Evolutionary conservation across 495 filamentous ascomycete genomes (phyloP), one percentile per base, ranked within the genome.

Genomic region (Saxophila tyrrhenica): DNA sequence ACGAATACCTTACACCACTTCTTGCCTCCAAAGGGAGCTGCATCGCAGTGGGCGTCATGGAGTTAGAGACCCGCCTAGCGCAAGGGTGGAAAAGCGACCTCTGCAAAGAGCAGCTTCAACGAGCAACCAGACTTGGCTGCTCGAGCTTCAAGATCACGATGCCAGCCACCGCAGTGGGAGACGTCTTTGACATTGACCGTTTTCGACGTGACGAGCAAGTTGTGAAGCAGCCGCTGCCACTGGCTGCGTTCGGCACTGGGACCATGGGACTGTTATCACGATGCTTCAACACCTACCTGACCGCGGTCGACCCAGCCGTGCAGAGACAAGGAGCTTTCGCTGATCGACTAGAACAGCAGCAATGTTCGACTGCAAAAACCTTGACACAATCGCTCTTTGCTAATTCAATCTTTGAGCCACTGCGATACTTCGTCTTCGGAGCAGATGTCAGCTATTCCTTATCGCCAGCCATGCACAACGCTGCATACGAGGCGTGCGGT

Each of bases 381-480:
- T 77, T 79, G 11, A 77, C 84, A 0, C 62, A 68, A 22, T 73
- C 75, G 2, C 67, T 80, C 5, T 78, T 75, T 48, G 72, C 76
- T 23, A 75, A 73, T 41, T 79, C 77, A 35, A 67, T 79, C 25
- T 69, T 77, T n/a, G 77, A 80, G 43, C 84, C 85, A 0, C 73
- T 89, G 32, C 73, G 85, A 43, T 89, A 87, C 62, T 89, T 83
- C 64, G 82, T 87, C 35, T 72, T 85, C 23, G 87, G 86, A 2
- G 82, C 80, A 19, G 83, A 76, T 51, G 84, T 88, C 17, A 75
- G 79, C 24, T 87, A 87, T 68, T 87, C 82, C 64, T 70, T 88
- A 29, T 87, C 84, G 0, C 86, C 87, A 0, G 80, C 79, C 0
- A 92, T 90, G 85, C 84, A 89, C 62, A 83, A 78, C 54, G 85